Evolutionary conservation across 108 stramenopile genomes (phyloP), one percentile per base, ranked within the genome.

Genomic region (Nannochloropsis salina): DNA sequence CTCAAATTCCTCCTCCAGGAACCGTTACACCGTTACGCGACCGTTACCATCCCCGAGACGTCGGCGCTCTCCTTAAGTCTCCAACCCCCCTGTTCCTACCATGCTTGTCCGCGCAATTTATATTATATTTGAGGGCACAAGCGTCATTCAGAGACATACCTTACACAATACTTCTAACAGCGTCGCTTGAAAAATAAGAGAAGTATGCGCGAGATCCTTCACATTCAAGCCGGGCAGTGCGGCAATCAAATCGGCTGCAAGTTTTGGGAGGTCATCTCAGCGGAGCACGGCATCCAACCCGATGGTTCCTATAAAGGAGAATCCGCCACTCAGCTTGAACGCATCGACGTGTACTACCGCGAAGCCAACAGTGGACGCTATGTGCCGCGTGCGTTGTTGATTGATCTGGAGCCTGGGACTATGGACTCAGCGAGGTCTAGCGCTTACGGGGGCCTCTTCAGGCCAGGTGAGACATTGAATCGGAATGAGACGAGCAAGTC

Each of bases 191-290:
- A 31, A 31, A 1, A 0, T 31, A 31, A 31, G 0, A 1, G 31
- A 31, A 95, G 80, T 90, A 97, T 97, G 96, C 94, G 96, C 86
- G 96, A 97, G 93, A 96, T 97, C 92, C 95, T 97, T 91, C 97
- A 97, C 91, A 85, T 97, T 83, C 97, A 97, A 92, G 97, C 94
- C 9, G 97, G 97, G 80, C 97, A 97, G 94, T 96, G 96, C 86
- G 97, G 97, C 86, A 97, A 97, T 93, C 97, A 97, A 90, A 96
- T 97, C 88, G 97, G 97, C 80, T 95, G 96, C 83, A 87, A 89
- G 87, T 89, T 87, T 45, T 88, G 86, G 88, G 86, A 95, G 90
- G 92, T 93, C 41, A 93, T 95, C 93, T 92, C 94, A 84, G 89
- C 92, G 18, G 94, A 95, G 90, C 95, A 94, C 86, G 94, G 94